Base-by-base conservation (phyloP, 2,329 filamentous ascomycete genomes). In the Colletotrichum euphorbiae region DNA sequence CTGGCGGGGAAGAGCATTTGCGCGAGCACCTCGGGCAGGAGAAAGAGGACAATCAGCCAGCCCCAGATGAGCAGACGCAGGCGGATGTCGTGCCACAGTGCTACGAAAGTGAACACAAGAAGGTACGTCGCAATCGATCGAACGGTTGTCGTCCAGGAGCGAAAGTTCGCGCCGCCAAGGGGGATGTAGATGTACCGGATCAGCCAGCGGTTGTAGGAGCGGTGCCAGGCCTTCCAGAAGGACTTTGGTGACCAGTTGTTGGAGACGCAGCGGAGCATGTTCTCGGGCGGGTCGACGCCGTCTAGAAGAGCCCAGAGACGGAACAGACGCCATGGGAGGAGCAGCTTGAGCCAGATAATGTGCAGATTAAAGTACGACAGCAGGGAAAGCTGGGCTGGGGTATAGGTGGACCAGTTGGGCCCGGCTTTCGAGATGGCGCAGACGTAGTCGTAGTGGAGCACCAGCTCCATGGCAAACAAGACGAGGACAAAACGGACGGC, bases 291-390 rank as follows among this genome's bases (percentile, higher is more conserved):
- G 76, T 99, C 96, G 73, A 99, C 89, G 69, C 93, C 93, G 77
- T 99, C 96, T 15, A 94, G 77, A 4, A 99, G 86, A 0, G 93
- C 86, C 96, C 96, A 99, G n/a, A 99, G 89, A 4, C 97, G 92
- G 87, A 98, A 98, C 78, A 98, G 91, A n/a, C 96, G 92, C 94
- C 95, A 99, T 1, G 96, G 96, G 7, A 99, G 89, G 4, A 99
- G 89, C 1, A 99, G 89, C 78, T 99, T 99, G 52, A 99, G 86
- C 97, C 97, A 99, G 78, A 99, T 97, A 76, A 98, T 89, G 81
- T 97, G 93, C 12, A 99, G 89, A 79, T 98, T 98, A 84, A 98
- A 97, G 82, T 92, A 98, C 42, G 93, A 96, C 12, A 99, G 87
- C 82, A 99, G 90, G 75, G 89, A 92, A 48, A 99, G 88, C 77